These are phyloP conservation scores for Cryptomeria japonica DNA, from an alignment of 75 land plant species.

Conservation along the genomic window DNA sequence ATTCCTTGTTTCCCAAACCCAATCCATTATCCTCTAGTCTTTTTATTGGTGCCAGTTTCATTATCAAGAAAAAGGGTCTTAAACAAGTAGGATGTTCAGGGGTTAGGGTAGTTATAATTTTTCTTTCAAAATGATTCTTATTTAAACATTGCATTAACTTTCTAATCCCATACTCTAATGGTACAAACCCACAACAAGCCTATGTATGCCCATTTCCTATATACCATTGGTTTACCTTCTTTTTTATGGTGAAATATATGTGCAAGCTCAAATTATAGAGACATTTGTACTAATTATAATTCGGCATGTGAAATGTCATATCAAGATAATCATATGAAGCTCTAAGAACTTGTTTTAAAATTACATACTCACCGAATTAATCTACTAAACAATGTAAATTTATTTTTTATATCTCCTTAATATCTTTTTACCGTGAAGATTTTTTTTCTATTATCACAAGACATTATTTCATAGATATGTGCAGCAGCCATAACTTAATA, in stretches of 20 bases:
- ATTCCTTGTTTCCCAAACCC: too few species aligned
- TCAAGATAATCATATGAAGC: not conserved
- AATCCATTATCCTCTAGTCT: slow-evolving; percentile 80
- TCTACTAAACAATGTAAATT: not conserved
- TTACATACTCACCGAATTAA: too few species aligned
- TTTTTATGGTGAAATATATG: not conserved
- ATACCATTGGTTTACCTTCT: not conserved
- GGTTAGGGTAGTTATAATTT: slow-evolving; percentile 52
- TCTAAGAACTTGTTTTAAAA: too few species aligned
- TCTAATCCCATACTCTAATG: not conserved
- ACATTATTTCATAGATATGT: not conserved
- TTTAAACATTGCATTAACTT: not conserved
- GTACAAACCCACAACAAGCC: not conserved
- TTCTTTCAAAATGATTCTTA: not conserved
- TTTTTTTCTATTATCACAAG: not conserved
- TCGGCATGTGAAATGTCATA: not conserved
- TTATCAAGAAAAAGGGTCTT: slow-evolving; percentile 81
- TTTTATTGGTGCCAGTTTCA: slow-evolving; percentile 82
- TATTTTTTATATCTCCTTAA: not conserved
- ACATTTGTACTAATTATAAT: not conserved
- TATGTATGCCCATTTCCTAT: not conserved
- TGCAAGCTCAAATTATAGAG: not conserved
- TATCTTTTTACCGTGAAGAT: not conserved
- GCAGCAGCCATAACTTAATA: not conserved
- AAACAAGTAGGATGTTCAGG: slow-evolving; percentile 76